Conservation (phyloP, 495 filamentous ascomycete species). For the Immersiella caudata region DNA sequence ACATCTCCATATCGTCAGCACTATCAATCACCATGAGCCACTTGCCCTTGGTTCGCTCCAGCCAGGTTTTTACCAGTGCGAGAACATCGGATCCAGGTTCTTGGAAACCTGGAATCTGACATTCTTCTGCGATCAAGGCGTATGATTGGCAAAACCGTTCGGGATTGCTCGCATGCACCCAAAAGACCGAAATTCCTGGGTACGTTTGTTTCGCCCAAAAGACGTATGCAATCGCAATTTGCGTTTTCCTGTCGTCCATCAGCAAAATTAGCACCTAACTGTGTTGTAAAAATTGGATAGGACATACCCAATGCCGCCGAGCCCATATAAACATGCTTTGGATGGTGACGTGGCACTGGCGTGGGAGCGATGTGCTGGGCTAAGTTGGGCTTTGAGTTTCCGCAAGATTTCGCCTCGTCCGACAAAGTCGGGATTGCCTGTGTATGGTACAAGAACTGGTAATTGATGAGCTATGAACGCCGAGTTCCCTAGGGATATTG, state of each 20-base stretch:
- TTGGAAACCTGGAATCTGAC: slow-evolving; percentile 35
- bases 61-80: slow-evolving; percentile 42
- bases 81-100: slow-evolving; percentile 40
- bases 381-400: slow-evolving; percentile 34
- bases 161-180: slow-evolving; percentile 46
- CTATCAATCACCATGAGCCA: slow-evolving; percentile 61
- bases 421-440: slow-evolving; percentile 46
- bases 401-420: slow-evolving; percentile 42
- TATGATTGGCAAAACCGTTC: slow-evolving; percentile 49
- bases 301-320: slow-evolving; percentile 55
- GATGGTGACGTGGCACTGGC: slow-evolving; percentile 6
- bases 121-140: slow-evolving; percentile 42
- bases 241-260: slow-evolving; percentile 48
- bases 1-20: slow-evolving; percentile 50
- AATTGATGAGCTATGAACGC: too few relatives aligned
- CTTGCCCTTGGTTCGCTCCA: slow-evolving; percentile 37
- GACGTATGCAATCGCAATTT: slow-evolving; percentile 56
- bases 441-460: slow-evolving; percentile 29
- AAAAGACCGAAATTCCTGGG: slow-evolving; percentile 48
- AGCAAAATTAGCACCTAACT: not conserved
- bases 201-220: slow-evolving; percentile 41
- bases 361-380: not conserved
- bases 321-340: slow-evolving; percentile 44
- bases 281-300: not conserved
- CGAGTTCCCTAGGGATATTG: too few relatives aligned